Percentiles rank a stretch among this genome's conserved stretches.
phyloP scores from a whole-genome alignment of 139 green algal species.

The Picochlorum costavermella region DNA sequence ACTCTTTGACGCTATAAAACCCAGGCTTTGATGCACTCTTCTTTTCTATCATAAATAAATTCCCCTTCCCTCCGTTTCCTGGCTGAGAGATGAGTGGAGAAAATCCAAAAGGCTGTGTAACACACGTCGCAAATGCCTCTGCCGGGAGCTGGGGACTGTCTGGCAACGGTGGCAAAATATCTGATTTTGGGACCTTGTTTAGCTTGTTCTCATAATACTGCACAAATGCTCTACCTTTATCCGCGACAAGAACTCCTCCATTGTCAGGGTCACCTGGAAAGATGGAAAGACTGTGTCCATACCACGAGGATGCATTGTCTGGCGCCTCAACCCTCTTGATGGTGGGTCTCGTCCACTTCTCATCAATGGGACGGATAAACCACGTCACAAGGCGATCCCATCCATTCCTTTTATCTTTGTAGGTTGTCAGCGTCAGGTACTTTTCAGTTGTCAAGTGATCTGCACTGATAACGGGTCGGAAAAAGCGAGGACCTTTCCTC shows the following conservation, averaged over 20 bases:
- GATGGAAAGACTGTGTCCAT: conserved; percentile 1
- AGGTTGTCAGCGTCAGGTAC: not conserved
- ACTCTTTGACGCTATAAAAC: not conserved
- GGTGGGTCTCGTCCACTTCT: not conserved
- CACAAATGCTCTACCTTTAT: not conserved
- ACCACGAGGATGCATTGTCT: conserved; percentile 1
- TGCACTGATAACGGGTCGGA: not conserved
- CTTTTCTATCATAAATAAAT: not conserved
- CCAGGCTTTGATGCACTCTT: not conserved
- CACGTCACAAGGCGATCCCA: conserved; percentile 1
- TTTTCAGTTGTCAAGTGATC: not conserved
- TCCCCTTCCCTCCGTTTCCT: not conserved
- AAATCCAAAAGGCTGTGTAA: not conserved
- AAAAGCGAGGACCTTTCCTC: not conserved
- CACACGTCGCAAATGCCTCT: not conserved
- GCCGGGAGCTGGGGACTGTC: not conserved
- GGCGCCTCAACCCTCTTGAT: not conserved
- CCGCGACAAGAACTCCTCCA: not conserved
- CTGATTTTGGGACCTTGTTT: not conserved
- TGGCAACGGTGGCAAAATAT: not conserved
- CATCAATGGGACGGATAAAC: conserved; percentile 1
- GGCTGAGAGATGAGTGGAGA: not conserved
- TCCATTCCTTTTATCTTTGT: not conserved
- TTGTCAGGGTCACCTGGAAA: conserved; percentile 1
- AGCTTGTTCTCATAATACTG: not conserved